Percentiles rank a stretch among this genome's conserved stretches.
These are phyloP conservation scores for Adansonia grandidieri DNA, from an alignment of 441 rosid species.

Conservation along the genomic window DNA sequence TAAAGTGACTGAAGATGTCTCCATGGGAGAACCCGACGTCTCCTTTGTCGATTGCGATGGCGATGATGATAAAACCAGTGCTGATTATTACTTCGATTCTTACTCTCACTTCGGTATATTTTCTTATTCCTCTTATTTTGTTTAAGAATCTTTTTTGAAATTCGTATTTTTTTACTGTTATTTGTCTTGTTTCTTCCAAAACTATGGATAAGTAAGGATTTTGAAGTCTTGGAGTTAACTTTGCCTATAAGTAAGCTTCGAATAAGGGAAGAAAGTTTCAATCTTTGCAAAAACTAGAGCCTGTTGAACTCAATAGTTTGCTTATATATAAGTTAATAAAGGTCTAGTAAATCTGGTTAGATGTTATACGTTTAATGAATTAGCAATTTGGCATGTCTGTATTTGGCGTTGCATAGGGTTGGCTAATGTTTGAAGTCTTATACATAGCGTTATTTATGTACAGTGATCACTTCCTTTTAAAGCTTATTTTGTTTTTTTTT, in stretches of 20 bases:
- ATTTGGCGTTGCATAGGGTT: background rate
- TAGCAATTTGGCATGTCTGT: background rate
- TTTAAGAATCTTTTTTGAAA: slow-evolving; percentile 3
- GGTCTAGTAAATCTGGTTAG: background rate
- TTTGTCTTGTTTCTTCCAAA: background rate
- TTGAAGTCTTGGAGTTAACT: background rate
- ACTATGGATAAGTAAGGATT: background rate
- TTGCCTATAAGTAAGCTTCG: background rate
- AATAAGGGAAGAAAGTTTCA: background rate
- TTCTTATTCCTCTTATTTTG: slow-evolving; percentile 8
- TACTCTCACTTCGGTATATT: slow-evolving; percentile 84
- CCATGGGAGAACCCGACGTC: slow-evolving; percentile 59
- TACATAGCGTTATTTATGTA: background rate
- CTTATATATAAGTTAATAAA: background rate
- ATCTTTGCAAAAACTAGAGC: background rate
- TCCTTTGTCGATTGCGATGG: slow-evolving; percentile 34
- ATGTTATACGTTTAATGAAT: background rate
- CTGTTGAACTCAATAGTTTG: background rate
- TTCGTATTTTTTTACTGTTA: background rate
- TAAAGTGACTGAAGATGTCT: slow-evolving; percentile 48
- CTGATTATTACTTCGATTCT: slow-evolving; percentile 93
- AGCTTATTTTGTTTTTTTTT: slow-evolving; percentile 19
- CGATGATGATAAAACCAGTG: slow-evolving; percentile 74
- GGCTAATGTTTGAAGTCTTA: background rate
- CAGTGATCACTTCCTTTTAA: background rate